Evolutionary conservation across 495 filamentous ascomycete species (phyloP), one percentile per base, ranked within the genome.

Genomic region (Penicillium arizonense): DNA sequence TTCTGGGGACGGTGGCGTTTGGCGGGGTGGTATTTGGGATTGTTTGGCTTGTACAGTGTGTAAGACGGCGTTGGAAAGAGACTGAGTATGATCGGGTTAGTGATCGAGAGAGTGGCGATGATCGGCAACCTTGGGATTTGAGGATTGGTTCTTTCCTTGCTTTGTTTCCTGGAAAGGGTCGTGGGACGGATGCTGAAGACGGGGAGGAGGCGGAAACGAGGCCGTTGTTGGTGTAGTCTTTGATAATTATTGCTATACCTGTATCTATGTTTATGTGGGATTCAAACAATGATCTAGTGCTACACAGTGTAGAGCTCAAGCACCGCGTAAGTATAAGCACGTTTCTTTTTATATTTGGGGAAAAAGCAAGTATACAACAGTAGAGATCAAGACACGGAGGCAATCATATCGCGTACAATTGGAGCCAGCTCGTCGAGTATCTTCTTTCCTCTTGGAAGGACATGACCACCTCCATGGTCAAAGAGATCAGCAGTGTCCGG

Each of bases 391-490:
- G 42, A 9, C 21, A 52, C 50, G 6, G 39, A 48, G 20, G 33
- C 16, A 20, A 58, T 57, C 58, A 61, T 61, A 11, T 61, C 55
- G n/a, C 43, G 46, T 3, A 61, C 30, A 21, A 54, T 35, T 1
- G 35, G 11, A 30, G 42, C 20, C 21, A 82, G 58, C 42, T 76
- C 68, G 12, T 62, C 55, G 6, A 80, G 65, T 13, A 73, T 78
- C 53, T 78, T 64, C 32, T 67, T 71, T 36, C 76, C 75, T 39
- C 81, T 69, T 0, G 79, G 80, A 16, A 82, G 70, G 9, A 75
- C 72, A 66, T 82, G 80, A 1, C 81, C 80, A 6, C 76, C 71
- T 2, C 77, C 81, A 52, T 83, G 81, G 58, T 83, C 81, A 47
- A 81, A 83, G 21, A 83, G 62, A 42, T 70, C 63, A 3, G 80